Evolutionary conservation across 1,284 basidiomycete species (phyloP).

Genomic region (Naganishia sp.): DNA sequence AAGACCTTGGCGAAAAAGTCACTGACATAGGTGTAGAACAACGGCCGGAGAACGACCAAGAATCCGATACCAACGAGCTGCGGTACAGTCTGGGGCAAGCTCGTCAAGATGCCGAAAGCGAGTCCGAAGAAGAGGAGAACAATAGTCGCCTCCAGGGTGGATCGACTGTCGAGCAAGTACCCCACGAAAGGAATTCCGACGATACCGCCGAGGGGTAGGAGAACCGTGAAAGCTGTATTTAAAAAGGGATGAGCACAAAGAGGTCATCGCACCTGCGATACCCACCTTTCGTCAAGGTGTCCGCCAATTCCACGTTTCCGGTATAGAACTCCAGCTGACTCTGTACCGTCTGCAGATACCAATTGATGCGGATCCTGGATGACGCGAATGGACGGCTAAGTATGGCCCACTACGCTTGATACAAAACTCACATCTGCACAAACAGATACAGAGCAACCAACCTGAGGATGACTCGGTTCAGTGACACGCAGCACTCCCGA

Average conservation of each 20-base stretch:
- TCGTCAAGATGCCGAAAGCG: slow-evolving; percentile 45
- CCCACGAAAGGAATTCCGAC: slow-evolving; percentile 50
- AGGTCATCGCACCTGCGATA: too few species aligned
- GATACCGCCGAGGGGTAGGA: slow-evolving; percentile 53
- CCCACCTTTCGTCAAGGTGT: slow-evolving; percentile 44
- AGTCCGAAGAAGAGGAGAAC: slow-evolving; percentile 47
- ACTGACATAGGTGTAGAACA: slow-evolving; percentile 51
- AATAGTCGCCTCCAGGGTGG: slow-evolving; percentile 43
- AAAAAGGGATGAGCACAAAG: background rate
- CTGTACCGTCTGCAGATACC: slow-evolving; percentile 51
- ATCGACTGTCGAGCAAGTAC: slow-evolving; percentile 46
- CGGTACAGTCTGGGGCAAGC: slow-evolving; percentile 38
- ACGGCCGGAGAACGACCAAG: slow-evolving; percentile 48
- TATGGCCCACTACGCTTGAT: background rate
- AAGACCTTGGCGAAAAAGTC: slow-evolving; percentile 47
- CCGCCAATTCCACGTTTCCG: slow-evolving; percentile 39
- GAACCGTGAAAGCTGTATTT: slow-evolving; percentile 47
- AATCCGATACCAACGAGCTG: slow-evolving; percentile 49
- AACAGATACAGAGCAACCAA: slow-evolving; percentile 44
- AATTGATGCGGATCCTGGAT: slow-evolving; percentile 53
- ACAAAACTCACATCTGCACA: slow-evolving; percentile 38
- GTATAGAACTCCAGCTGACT: slow-evolving; percentile 51
- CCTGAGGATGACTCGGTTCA: slow-evolving; percentile 15
- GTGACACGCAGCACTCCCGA: too few species aligned
- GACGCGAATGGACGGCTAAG: background rate